Conservation (phyloP, 176 grass and related monocot species). For the Oryza brachyantha region DNA sequence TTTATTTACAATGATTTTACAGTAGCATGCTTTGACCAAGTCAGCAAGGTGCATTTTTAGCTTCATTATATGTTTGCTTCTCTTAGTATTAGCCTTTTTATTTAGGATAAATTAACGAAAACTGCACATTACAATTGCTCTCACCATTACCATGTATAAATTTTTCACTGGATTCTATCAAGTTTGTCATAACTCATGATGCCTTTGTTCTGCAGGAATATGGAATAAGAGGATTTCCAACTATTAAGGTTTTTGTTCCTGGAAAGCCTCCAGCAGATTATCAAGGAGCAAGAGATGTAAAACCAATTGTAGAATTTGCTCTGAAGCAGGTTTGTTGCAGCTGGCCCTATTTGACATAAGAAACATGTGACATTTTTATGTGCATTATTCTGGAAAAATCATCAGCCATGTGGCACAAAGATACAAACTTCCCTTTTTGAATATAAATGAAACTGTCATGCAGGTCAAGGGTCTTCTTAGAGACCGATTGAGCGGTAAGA, state of each 20-base stretch:
- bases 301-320: conserved; percentile 91
- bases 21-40: not conserved
- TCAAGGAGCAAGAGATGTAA: conserved; percentile 91
- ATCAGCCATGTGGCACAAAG: not conserved
- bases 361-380: not conserved
- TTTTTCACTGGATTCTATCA: not conserved
- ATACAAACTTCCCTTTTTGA: not conserved
- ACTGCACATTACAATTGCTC: not conserved
- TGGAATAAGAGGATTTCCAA: conserved; percentile 91
- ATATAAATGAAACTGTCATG: not conserved
- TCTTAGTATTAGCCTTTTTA: conserved; percentile 4
- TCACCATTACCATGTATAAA: not conserved
- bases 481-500: conserved; percentile 73
- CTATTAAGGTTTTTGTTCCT: conserved; percentile 91
- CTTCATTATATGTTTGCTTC: not conserved
- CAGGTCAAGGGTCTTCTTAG: conserved; percentile 93
- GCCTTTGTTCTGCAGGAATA: conserved; percentile 61
- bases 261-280: conserved; percentile 95
- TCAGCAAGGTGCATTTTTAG: not conserved
- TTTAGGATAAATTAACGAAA: not conserved
- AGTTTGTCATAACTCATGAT: not conserved
- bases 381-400: not conserved
- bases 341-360: not conserved
- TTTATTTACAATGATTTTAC: not conserved
- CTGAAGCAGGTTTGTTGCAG: conserved; percentile 66